Evolutionary conservation across 148 eudicot genomes (phyloP).

Genomic region (Diospyros kaki): DNA sequence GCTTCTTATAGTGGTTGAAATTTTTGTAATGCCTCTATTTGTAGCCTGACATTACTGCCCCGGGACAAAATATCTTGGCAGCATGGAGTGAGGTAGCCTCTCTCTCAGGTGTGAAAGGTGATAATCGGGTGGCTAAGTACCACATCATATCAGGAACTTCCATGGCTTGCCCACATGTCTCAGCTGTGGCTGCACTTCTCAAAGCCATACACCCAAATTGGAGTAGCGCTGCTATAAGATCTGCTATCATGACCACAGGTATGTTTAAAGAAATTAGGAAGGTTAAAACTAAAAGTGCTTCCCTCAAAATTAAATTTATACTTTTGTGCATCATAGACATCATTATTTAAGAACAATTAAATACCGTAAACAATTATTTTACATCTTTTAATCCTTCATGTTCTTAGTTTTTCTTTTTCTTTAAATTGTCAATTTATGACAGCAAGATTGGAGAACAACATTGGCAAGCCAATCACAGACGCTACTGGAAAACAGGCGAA

Average conservation of each 20-base stretch:
- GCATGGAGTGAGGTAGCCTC: slow-evolving; percentile 64
- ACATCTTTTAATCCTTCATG: no score
- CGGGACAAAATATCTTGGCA: slow-evolving; percentile 51
- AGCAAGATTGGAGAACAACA: slow-evolving; percentile 12
- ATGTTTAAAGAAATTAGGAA: background rate
- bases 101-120: no score
- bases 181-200: slow-evolving; percentile 76
- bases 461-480: slow-evolving; percentile 11
- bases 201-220: slow-evolving; percentile 78
- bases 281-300: no score
- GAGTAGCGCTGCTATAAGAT: slow-evolving; percentile 82
- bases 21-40: background rate
- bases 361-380: no score
- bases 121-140: no score
- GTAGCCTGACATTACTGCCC: slow-evolving; percentile 55
- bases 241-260: slow-evolving; percentile 78
- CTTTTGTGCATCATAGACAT: no score
- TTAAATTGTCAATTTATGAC: background rate
- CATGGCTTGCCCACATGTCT: slow-evolving; percentile 88
- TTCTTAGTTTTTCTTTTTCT: no score
- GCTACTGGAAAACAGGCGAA: background rate
- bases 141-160: slow-evolving; percentile 56
- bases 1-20: no score
- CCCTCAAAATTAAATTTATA: no score
- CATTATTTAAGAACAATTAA: no score